phyloP scores from a whole-genome alignment of 331 rosid species.

The Quercus tomentella region DNA sequence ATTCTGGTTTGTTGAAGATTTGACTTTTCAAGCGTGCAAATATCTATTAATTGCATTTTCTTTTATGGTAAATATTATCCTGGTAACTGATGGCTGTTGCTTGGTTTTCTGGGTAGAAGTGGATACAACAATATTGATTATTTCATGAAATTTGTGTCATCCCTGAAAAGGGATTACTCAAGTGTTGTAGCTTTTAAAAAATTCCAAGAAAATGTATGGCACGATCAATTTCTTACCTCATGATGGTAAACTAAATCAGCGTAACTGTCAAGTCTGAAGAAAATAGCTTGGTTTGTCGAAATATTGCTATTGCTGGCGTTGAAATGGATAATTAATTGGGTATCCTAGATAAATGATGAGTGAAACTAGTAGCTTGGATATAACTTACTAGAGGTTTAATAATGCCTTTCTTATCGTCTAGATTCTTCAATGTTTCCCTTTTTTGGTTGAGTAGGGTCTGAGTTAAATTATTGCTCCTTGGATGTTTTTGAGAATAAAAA shows the following conservation, averaged over 20 bases:
- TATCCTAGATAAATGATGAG: not conserved
- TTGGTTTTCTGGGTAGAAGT: not conserved
- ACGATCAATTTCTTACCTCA: not conserved
- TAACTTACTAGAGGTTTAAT: too few relatives aligned
- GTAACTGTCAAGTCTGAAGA: not conserved
- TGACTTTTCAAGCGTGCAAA: not conserved
- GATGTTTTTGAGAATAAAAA: too few relatives aligned
- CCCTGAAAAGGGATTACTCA: too few relatives aligned
- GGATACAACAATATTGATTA: not conserved
- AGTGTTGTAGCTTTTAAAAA: not conserved
- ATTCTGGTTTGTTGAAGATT: not conserved
- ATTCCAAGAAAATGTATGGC: not conserved
- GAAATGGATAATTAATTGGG: not conserved
- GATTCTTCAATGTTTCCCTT: too few relatives aligned
- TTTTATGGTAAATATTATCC: not conserved
- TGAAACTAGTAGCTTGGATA: not conserved
- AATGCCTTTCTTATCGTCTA: too few relatives aligned
- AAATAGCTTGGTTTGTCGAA: not conserved
- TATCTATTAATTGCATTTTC: not conserved
- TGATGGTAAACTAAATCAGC: not conserved
- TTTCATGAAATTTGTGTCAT: not conserved
- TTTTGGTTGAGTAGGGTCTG: too few relatives aligned
- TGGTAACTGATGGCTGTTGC: not conserved
- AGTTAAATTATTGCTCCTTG: too few relatives aligned
- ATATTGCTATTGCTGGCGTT: not conserved